Base-by-base conservation (phyloP, 140 eudicot genomes). In the Bidens hawaiensis region DNA sequence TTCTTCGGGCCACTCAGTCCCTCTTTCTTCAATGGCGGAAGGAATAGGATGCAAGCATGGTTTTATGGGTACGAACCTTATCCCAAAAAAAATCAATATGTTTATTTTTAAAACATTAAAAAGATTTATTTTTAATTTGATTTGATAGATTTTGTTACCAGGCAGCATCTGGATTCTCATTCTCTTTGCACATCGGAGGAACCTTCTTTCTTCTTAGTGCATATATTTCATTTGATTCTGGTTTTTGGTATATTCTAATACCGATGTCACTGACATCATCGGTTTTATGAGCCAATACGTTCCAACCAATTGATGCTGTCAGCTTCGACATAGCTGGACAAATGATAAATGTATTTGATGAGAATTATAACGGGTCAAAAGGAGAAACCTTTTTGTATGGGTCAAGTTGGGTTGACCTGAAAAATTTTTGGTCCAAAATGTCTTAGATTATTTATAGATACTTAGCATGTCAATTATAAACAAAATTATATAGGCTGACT, bases 1-100 rank as follows among this genome's bases (percentile, higher is more conserved):
- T 77, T 85, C 96, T 55, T 81, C 87, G 7, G 99, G 99, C 99
- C 99, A 93, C 72, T 93, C 99, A 2, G 87, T 85, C 58, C 99
- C 99, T 56, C 83, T 89, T 59, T 93, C 81, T 77, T 93, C 99
- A 48, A 93, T 82, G 50, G 93, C 89, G 58, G 88, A 67, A 21
- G 99, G 99, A 81, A 88, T 76, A 3, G 69, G 51, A 64, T 85
- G 95, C 77, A 93, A 74, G 65, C 99, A 93, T 63, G 64, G 68
- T 53, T 76, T 75, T 46, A 93, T 65, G 1, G 84, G 93, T 46
- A 70, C 81, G 64, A 82, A 69, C 99, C 99, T 91, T 73, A 67
- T 65, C 24, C 70, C 67, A 25, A 36, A 13, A 34, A 13, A 57
- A 52, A 38, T 11, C 16, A 43, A 40, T 27, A 8, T 24, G 3